Percentiles rank a stretch among this genome's conserved stretches.
Conservation (phyloP, 306 rosid species). For the Lablab purpureus region DNA sequence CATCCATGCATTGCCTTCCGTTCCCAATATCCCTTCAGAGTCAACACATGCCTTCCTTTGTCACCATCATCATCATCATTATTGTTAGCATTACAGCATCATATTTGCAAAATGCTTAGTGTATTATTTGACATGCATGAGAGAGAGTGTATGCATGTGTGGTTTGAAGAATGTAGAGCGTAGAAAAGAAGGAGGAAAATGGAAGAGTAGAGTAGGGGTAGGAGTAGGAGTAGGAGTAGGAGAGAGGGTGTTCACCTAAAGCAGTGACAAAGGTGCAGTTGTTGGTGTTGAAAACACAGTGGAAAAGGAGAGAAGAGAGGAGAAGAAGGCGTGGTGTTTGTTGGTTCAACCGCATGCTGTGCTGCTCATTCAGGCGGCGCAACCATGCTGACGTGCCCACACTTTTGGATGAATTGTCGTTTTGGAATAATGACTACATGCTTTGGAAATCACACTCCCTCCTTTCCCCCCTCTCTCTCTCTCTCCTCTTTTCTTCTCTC, state of each 20-base stretch:
- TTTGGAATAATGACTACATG: neutral
- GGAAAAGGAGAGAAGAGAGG: neutral
- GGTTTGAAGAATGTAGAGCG: no score
- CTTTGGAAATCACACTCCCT: neutral
- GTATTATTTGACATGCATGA: no score
- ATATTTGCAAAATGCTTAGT: no score
- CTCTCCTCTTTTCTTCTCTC: no score
- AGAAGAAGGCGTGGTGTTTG: conserved; percentile 48
- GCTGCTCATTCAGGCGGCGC: conserved; percentile 59
- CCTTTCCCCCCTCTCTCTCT: no score
- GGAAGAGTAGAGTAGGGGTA: neutral
- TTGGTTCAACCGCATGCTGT: neutral
- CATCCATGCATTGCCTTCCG: no score
- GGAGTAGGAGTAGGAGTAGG: neutral
- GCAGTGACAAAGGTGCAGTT: conserved; percentile 63
- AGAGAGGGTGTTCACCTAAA: conserved; percentile 51
- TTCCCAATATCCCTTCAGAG: neutral
- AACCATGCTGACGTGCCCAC: conserved; percentile 50
- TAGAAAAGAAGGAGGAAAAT: no score
- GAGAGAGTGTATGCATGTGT: no score
- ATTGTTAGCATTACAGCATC: no score
- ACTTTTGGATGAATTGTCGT: conserved; percentile 13
- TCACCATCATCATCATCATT: neutral
- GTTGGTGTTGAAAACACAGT: neutral
- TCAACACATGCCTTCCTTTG: conserved; percentile 18